Evolutionary conservation across 768 basidiomycete species (phyloP), one percentile per base, ranked within the genome.

Genomic region (Lentinula sp.): DNA sequence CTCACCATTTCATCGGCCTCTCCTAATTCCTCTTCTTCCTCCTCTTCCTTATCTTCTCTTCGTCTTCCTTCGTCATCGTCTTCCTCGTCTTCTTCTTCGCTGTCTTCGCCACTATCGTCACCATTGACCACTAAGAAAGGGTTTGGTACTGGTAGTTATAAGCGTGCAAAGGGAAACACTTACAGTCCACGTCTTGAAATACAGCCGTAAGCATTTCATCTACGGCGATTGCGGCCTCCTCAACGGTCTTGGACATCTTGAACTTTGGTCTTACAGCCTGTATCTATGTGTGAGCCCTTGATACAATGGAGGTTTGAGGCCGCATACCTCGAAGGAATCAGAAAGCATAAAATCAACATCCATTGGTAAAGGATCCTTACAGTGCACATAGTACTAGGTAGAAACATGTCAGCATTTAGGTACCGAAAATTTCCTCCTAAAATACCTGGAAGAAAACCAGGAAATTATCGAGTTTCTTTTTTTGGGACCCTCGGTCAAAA

Each of bases 281-380:
- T 4, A 62, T 64, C 57, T 62, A 54, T 50, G 41, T 53, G 43
- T 49, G 36, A 36, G 54, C 41, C 7, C 15, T 33, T 3, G 52
- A 7, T 51, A n/a, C 28, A 39, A 9, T 46, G 46, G 43, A 20
- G 52, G 3, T 2, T 51, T 56, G 32, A 49, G 57, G 2, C n/a
- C 28, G 62, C 75, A 66, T 64, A 93, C 93, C 77, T 98, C 95
- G 8, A 99, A 73, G 1, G 96, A 97, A 72, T 99, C 97, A 0
- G 86, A 85, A 6, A 97, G 72, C 93, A 98, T 96, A 74, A 98
- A 99, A 57, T 97, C 95, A 10, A 97, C 90, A 64, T 99, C 97
- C 95, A 98, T 95, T 0, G 97, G 89, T n/a, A 95, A 72, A 23
- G 85, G 78, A 49, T 87, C 82, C 74, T 99, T 99, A 77, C 91